These are phyloP conservation scores for Gracilariopsis chorda DNA, from an alignment of 23 red algal species.

Conservation along the genomic window DNA sequence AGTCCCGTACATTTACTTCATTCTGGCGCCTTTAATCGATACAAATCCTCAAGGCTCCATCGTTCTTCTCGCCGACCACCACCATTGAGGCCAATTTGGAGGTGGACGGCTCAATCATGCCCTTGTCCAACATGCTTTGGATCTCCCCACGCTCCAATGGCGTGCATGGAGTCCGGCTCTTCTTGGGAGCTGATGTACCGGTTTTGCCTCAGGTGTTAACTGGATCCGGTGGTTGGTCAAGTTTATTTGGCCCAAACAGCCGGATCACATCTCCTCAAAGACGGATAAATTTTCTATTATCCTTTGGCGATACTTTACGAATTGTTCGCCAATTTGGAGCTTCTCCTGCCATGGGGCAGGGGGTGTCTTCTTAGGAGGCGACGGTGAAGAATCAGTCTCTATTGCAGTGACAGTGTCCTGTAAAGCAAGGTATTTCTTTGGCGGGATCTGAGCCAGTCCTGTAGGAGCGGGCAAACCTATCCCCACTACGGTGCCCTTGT, in stretches of 20 bases:
- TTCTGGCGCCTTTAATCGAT: slow-evolving; percentile 14
- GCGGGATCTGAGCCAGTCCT: not conserved
- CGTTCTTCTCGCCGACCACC: not conserved
- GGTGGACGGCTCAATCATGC: slow-evolving; percentile 1
- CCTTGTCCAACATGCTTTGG: not conserved
- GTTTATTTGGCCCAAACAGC: not conserved
- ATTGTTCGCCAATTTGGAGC: not conserved
- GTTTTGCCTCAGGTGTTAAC: not conserved
- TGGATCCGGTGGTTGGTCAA: not conserved
- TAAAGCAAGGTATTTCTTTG: not conserved
- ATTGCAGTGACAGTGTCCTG: not conserved
- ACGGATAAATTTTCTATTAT: not conserved
- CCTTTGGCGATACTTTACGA: not conserved
- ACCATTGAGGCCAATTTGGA: not conserved
- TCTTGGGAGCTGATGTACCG: not conserved
- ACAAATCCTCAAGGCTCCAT: not conserved
- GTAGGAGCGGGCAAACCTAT: not conserved
- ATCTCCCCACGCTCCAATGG: not conserved
- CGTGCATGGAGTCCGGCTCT: not conserved
- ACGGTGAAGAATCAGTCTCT: too few relatives aligned
- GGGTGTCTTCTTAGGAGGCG: not conserved
- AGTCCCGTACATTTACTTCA: not conserved
- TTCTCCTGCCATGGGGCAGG: not conserved
- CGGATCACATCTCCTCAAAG: not conserved
- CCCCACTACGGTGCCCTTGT: not conserved